Conservation (phyloP, 345 rosid genomes). For the Lepidium africanum region DNA sequence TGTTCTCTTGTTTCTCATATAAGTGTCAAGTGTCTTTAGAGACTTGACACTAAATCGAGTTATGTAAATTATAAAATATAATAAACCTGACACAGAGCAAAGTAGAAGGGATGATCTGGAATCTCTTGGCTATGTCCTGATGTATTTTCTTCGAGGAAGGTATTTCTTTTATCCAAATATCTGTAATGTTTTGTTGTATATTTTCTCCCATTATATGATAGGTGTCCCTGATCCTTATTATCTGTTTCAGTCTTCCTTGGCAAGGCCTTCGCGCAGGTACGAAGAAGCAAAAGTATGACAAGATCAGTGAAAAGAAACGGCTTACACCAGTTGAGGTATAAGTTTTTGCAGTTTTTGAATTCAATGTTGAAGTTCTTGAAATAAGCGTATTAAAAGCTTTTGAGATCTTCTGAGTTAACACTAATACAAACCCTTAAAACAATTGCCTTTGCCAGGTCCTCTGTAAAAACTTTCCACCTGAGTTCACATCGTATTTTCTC, state of each 20-base stretch:
- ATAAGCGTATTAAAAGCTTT: not conserved
- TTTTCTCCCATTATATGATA: not conserved
- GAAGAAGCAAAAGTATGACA: constrained; percentile 96
- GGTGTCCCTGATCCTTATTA: not conserved
- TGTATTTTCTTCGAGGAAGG: constrained; percentile 98
- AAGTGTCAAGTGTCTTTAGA: not conserved
- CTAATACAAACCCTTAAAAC: not conserved
- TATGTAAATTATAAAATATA: not conserved
- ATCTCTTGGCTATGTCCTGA: constrained; percentile 92
- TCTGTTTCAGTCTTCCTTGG: constrained; percentile 78
- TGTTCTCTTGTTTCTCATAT: not conserved
- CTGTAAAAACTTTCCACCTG: constrained; percentile 79
- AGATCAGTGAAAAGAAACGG: constrained; percentile 89
- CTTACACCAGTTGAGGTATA: constrained; percentile 83
- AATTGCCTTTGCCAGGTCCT: constrained; percentile 49
- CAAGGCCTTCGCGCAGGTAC: constrained; percentile 94
- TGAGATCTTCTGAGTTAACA: not conserved
- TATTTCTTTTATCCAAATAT: constrained; percentile 11
- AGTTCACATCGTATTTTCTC: constrained; percentile 89
- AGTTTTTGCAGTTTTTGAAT: not conserved
- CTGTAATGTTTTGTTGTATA: not conserved
- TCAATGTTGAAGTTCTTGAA: not conserved
- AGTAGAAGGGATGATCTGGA: constrained; percentile 99
- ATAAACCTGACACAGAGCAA: constrained; percentile 54
- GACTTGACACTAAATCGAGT: not conserved